Base-by-base conservation (phyloP, 2,329 filamentous ascomycete genomes). In the Dothiorella sarmentorum region DNA sequence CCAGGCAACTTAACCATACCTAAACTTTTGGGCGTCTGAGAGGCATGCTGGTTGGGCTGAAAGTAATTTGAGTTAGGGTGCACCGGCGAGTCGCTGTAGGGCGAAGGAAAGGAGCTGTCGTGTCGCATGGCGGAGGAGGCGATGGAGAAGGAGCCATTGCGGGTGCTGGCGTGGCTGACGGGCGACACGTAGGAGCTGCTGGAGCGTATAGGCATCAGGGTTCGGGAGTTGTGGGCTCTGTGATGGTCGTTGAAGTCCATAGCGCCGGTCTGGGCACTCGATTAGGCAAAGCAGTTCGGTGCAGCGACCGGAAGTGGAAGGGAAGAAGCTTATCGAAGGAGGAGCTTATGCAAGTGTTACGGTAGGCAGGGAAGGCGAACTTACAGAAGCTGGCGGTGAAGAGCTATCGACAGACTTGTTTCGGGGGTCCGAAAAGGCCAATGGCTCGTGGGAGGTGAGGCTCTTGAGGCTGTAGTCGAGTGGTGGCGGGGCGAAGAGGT, bases 271-370 rank as follows among this genome's bases (percentile, higher is more conserved):
- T 58, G 55, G 27, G 26, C 6, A 49, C 55, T 49, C 42, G 9
- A 58, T 58, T 58, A 58, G 55, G 55, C 42, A 58, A 58, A 27
- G 55, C 31, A 26, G 27, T 15, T 56, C 53, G 53, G 53, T 56
- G 40, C 26, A 44, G 42, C 40, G 43, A 43, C 55, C 55, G 43
- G 55, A 58, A 58, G 55, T 20, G 43, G 55, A 40, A 47, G 42
- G 55, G 33, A 17, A 37, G 52, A 47, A 58, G 55, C 43, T 58
- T 58, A 58, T 47, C 24, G 43, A 49, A 38, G 42, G 42, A 22
- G 55, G 55, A 45, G 53, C 53, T 56, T 56, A 56, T 56, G 53
- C 53, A 40, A 44, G 53, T 43, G 42, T 56, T 43, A 31, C 27
- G 53, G 15, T 35, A 20, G 42, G 43, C 55, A 45, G 55, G 55